phyloP scores from a whole-genome alignment of 768 basidiomycete species.

The Tylopilus sp. region DNA sequence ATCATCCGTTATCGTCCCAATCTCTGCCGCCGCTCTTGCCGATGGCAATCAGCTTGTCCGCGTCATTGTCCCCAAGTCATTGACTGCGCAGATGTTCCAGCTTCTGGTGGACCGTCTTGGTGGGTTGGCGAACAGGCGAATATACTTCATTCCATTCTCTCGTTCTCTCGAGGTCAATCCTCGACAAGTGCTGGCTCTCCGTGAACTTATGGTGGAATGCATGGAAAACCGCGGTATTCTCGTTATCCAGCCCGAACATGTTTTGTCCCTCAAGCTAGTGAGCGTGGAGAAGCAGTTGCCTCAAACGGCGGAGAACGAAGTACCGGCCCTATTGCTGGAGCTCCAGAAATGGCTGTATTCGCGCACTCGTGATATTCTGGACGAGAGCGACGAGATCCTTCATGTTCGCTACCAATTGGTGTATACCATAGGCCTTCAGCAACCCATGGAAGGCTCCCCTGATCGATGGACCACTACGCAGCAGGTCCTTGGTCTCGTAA shows the following conservation, averaged over 20 bases:
- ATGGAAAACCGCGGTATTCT: slow-evolving; percentile 39
- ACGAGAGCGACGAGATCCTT: slow-evolving; percentile 32
- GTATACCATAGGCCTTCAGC: slow-evolving; percentile 34
- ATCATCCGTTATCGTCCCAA: slow-evolving; percentile 46
- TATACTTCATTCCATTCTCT: slow-evolving; percentile 51
- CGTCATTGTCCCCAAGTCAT: slow-evolving; percentile 48
- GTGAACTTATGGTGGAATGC: slow-evolving; percentile 37
- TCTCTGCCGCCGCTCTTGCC: slow-evolving; percentile 38
- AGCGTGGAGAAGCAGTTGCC: slow-evolving; percentile 35
- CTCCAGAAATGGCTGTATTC: slow-evolving; percentile 27
- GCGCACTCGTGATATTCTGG: slow-evolving; percentile 27
- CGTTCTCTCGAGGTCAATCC: slow-evolving; percentile 31
- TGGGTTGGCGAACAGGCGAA: slow-evolving; percentile 42
- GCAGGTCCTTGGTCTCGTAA: slow-evolving; percentile 28
- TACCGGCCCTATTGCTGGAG: slow-evolving; percentile 22
- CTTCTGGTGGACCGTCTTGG: slow-evolving; percentile 41
- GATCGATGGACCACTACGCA: slow-evolving; percentile 35
- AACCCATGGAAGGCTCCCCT: slow-evolving; percentile 28
- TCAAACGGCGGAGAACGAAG: not conserved
- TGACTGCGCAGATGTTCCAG: slow-evolving; percentile 47
- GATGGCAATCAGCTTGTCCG: slow-evolving; percentile 43
- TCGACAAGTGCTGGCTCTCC: slow-evolving; percentile 23
- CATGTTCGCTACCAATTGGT: slow-evolving; percentile 37
- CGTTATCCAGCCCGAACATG: slow-evolving; percentile 51
- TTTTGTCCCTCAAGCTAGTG: slow-evolving; percentile 49